Evolutionary conservation across 1,284 basidiomycete species (phyloP), one percentile per base, ranked within the genome.

Genomic region (Ceratobasidium sp.): DNA sequence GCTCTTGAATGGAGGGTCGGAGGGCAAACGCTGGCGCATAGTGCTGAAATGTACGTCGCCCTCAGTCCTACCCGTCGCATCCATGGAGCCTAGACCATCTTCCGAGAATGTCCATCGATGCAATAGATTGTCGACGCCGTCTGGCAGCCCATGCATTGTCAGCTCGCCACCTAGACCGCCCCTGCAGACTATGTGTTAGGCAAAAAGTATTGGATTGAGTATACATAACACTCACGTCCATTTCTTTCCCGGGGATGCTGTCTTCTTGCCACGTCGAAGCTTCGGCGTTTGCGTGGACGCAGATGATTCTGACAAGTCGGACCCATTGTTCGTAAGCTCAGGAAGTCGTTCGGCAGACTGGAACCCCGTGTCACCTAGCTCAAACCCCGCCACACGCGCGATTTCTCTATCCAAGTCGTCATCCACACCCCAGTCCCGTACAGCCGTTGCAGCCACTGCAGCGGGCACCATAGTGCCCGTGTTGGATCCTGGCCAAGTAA

Each of bases 41-140:
- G 50, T 7, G 23, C 50, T 52, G 50, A 52, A 52, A 52, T 52
- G 50, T 7, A 52, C 50, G 23, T 52, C 50, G 20, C 50, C 50
- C 50, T 52, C 50, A n/a, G 50, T n/a, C 50, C 50, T 52, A n/a
- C 50, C 50, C 6, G 50, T 52, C 20, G 50, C 50, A 52, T 52
- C 50, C 23, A 52, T 20, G 50, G 20, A 52, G 50, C 23, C 23
- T 16, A 52, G 50, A 52, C 18, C 18, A 16, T 18, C 6, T 52
- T 52, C 50, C 50, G 50, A 52, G 23, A 52, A 52, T 18, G 50
- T 52, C 50, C 50, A 52, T n/a, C 50, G 50, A n/a, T n/a, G 50
- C 18, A 52, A 16, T 52, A 20, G 50, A 20, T 6, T n/a, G 20
- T 52, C 50, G 50, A 52, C 23, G 23, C 50, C 50, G 18, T 52